Base-by-base conservation (phyloP, 2,329 filamentous ascomycete genomes). In the Blastomyces parvus region DNA sequence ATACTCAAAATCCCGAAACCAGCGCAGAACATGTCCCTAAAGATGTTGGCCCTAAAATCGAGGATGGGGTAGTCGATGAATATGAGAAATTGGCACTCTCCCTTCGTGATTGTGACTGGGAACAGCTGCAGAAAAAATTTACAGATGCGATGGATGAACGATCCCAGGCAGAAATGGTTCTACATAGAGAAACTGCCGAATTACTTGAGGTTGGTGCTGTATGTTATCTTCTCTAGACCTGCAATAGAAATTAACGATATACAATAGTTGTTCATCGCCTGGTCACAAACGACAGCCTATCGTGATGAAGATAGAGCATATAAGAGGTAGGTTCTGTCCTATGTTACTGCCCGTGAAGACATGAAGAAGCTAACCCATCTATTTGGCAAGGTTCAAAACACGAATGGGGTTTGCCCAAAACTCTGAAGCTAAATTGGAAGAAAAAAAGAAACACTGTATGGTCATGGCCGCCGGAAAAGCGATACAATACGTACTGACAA, bases 381-480 rank as follows among this genome's bases (percentile, higher is more conserved):
- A 42, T 64, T 67, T 38, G 42, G 50, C 11, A 66, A 90, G 89
- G 62, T 81, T 96, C 56, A 88, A 88, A 71, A 97, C 92, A 1
- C 86, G 91, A 66, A 86, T 88, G 73, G 81, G 85, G 65, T 89
- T 88, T 73, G 90, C 96, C 38, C 85, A 88, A 66, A 80, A 90
- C 53, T 85, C 88, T 0, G 92, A 96, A 73, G 79, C 84, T 48
- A 83, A 81, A 33, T 80, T 96, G 63, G 84, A 86, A 62, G 82
- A 87, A 68, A 94, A 88, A 72, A 88, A 91, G 71, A 81, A 87
- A 65, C 91, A 96, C 70, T 90, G 91, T 96, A 78, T 78, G 88
- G 77, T 38, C 44, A 22, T 22, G 27, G 22, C 53, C 65, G 38
- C 66, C 50, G 56, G 33, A 48, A 11, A n/a, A 58, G 27, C 2